Base-by-base conservation (phyloP, 176 grass and related monocot genomes). In the Puya raimondii region DNA sequence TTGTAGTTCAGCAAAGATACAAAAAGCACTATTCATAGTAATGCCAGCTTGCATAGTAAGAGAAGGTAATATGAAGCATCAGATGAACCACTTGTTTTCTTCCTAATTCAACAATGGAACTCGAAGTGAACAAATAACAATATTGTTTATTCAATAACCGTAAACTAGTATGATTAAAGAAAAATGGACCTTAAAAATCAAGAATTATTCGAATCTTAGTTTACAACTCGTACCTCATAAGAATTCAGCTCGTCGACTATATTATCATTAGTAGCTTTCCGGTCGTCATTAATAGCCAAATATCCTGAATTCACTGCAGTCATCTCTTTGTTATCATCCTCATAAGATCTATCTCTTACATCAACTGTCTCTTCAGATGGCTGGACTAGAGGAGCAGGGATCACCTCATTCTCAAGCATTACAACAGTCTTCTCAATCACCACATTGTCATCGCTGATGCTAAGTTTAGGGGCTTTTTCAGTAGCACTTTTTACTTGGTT, bases 371-470 rank as follows among this genome's bases (percentile, higher is more conserved):
- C 4, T 42, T 49, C 76, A 72, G 67, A 15, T 51, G 68, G 27
- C 63, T 74, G 63, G 23, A 61, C 26, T 21, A 91, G 51, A 49
- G 68, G 63, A 71, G 65, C 67, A 59, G 69, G 76, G 49, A 77
- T 69, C 29, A 80, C 82, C 64, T 88, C 79, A 27, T 82, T 79
- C 72, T 88, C 81, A 15, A 88, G 85, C 73, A 87, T 82, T 64
- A 91, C 72, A 71, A 91, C 82, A 0, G 82, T 80, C 79, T 91
- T 91, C 76, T 91, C 88, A 48, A 87, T 75, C 48, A 88, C 82
- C 29, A 70, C 49, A 49, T 72, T 87, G 3, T 85, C 81, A 51
- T 87, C 66, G 4, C 70, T 77, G 69, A 22, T 85, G 61, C 68
- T 85, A 54, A 15, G 17, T 64, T 75, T 87, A 0, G 63, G 66